Percentiles rank a stretch among this genome's conserved stretches.
Conservation (phyloP, 352 stramenopile genomes). For the Globisporangium orthogonon region DNA sequence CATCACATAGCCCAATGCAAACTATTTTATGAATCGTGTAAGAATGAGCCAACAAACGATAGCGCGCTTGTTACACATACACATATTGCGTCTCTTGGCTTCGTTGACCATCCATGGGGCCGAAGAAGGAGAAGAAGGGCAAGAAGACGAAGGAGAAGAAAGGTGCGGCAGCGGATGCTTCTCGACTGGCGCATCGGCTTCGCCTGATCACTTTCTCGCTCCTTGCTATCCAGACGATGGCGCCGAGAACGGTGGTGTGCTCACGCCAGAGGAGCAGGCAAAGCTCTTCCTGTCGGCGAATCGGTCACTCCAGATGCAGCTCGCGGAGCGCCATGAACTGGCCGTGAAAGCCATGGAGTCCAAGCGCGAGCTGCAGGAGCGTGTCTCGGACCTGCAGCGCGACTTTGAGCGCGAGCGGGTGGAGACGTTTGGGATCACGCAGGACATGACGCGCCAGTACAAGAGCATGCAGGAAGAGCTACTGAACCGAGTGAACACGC, state of each 20-base stretch:
- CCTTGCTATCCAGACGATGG: conserved; percentile 37
- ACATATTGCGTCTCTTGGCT: too few relatives aligned
- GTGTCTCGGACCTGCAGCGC: conserved; percentile 72
- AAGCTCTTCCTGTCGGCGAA: conserved; percentile 84
- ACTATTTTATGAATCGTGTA: not conserved
- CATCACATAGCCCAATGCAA: too few relatives aligned
- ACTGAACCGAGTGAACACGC: conserved; percentile 76
- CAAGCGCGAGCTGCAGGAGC: conserved; percentile 82
- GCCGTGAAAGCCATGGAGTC: conserved; percentile 82
- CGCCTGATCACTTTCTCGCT: too few relatives aligned
- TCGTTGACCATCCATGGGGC: conserved; percentile 28
- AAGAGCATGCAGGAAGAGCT: conserved; percentile 95
- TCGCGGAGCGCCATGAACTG: conserved; percentile 84
- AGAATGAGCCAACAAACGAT: too few relatives aligned
- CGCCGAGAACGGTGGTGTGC: conserved; percentile 61
- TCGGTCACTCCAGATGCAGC: conserved; percentile 84
- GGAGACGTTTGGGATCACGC: conserved; percentile 91
- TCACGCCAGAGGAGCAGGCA: conserved; percentile 76
- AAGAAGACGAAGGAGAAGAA: conserved; percentile 77
- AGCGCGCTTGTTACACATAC: too few relatives aligned
- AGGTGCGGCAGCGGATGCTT: conserved; percentile 20
- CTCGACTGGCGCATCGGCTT: too few relatives aligned
- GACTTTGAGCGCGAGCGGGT: conserved; percentile 84
- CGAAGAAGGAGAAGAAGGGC: conserved; percentile 72
- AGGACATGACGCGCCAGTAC: conserved; percentile 96